phyloP scores from a whole-genome alignment of 176 grass and related monocot genomes.

The Zoysia japonica region DNA sequence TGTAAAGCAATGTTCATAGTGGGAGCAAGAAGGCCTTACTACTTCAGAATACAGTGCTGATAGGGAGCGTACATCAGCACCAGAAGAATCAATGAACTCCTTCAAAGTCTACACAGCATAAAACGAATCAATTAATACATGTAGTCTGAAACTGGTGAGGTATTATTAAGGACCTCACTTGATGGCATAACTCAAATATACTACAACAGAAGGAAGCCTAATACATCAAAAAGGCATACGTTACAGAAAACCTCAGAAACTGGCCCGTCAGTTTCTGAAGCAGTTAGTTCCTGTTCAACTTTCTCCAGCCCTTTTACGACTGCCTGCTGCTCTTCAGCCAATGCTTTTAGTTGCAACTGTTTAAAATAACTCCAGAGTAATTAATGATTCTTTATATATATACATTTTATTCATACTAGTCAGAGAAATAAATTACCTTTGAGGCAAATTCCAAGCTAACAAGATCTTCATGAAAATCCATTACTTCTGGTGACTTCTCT shows the following conservation, averaged over 20 bases:
- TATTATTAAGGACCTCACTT: not conserved
- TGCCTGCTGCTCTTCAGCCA: conserved; percentile 81
- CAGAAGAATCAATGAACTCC: conserved; percentile 73
- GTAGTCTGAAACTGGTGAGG: not conserved
- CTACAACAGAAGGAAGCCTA: not conserved
- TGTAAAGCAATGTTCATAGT: conserved; percentile 40
- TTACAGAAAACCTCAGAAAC: conserved; percentile 81
- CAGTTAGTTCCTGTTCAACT: conserved; percentile 75
- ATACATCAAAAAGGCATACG: conserved; percentile 41
- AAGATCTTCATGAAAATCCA: conserved; percentile 90
- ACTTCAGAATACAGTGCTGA: conserved; percentile 75
- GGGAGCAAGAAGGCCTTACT: conserved; percentile 59
- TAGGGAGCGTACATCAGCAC: conserved; percentile 73
- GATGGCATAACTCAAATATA: not conserved
- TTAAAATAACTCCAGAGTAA: conserved; percentile 43
- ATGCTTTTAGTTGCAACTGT: conserved; percentile 85
- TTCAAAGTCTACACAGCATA: conserved; percentile 75
- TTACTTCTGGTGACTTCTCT: conserved; percentile 66
- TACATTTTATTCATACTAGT: conserved; percentile 22
- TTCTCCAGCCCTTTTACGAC: conserved; percentile 86
- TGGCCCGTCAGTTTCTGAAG: conserved; percentile 81
- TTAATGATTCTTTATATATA: conserved; percentile 29
- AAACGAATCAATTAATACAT: conserved; percentile 21
- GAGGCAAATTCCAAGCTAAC: conserved; percentile 81
- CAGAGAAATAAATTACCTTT: conserved; percentile 59